Percentiles rank a stretch among this genome's conserved stretches.
phyloP scores from a whole-genome alignment of 345 rosid species.

The Eucalyptus regnans region DNA sequence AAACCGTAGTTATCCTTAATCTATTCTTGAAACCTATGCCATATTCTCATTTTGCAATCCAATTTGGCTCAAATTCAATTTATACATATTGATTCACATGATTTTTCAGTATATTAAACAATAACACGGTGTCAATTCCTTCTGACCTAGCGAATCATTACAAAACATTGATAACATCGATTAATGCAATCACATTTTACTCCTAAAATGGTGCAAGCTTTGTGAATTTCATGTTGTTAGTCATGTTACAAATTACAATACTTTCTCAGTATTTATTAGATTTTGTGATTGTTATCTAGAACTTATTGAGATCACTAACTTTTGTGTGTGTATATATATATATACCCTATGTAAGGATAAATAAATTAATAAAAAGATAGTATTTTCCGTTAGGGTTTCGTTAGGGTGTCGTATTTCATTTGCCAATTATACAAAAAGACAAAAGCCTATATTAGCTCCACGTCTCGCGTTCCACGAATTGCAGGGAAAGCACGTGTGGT shows the following conservation, averaged over 20 bases:
- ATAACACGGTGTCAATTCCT: fast-evolving
- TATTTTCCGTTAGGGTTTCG: background rate
- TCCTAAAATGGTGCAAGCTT: background rate
- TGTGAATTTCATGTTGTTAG: background rate
- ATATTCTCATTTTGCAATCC: background rate
- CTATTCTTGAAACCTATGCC: background rate
- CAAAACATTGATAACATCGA: fast-evolving
- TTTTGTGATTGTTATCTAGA: background rate
- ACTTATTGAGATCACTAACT: background rate
- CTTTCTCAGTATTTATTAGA: background rate
- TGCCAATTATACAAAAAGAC: background rate
- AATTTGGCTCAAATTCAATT: background rate
- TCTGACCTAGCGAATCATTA: fast-evolving
- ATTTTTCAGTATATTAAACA: background rate
- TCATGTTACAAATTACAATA: background rate
- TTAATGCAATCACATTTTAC: fast-evolving
- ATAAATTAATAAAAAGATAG: background rate
- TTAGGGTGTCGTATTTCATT: background rate
- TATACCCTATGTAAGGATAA: background rate
- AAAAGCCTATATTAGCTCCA: background rate
- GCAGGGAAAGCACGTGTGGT: background rate
- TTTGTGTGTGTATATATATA: no score
- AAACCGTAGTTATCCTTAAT: background rate
- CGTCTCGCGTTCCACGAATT: background rate
- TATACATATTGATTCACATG: background rate